Percentiles rank a stretch among this genome's conserved stretches.
Conservation (phyloP, 2,329 filamentous ascomycete genomes). For the Penicillium sp. region DNA sequence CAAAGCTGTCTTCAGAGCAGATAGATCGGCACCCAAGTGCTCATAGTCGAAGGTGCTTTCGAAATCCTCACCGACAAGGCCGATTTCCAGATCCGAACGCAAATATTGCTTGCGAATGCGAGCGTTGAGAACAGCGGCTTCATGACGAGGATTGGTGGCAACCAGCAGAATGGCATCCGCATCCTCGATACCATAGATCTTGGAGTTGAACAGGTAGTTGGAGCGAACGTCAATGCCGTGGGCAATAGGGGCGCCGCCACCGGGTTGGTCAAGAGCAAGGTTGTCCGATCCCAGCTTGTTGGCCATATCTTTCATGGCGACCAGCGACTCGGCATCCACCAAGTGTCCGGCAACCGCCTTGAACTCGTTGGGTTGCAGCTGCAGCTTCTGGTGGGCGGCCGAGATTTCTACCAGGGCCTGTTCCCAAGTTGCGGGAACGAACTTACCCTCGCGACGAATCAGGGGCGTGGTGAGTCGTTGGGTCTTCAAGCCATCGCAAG, state of each 20-base stretch:
- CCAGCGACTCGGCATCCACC: slow-evolving; percentile 86
- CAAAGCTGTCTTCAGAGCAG: slow-evolving; percentile 79
- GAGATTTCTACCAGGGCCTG: slow-evolving; percentile 87
- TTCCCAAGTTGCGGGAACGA: slow-evolving; percentile 92
- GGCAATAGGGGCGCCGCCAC: slow-evolving; percentile 76
- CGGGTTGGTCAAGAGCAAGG: slow-evolving; percentile 84
- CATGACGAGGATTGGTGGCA: slow-evolving; percentile 91
- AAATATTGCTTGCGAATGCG: slow-evolving; percentile 98
- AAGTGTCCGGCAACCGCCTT: slow-evolving; percentile 91
- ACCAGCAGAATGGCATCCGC: slow-evolving; percentile 89
- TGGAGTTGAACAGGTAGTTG: slow-evolving; percentile 96
- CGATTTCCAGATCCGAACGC: slow-evolving; percentile 89
- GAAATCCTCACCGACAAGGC: slow-evolving; percentile 84
- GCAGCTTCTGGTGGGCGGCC: slow-evolving; percentile 73
- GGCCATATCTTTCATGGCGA: slow-evolving; percentile 94
- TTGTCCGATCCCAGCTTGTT: slow-evolving; percentile 98
- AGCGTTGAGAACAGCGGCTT: slow-evolving; percentile 92
- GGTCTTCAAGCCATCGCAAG: slow-evolving; percentile 93
- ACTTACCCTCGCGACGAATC: slow-evolving; percentile 83
- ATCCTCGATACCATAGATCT: slow-evolving; percentile 88
- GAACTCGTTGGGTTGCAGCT: slow-evolving; percentile 88
- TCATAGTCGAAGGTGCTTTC: slow-evolving; percentile 95
- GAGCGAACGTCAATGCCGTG: slow-evolving; percentile 92
- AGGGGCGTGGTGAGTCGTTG: slow-evolving; percentile 92
- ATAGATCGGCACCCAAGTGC: slow-evolving; percentile 77